Percentiles rank a stretch among this genome's conserved stretches.
Conservation (phyloP, 257 asterid genomes). For the Solanum tarijense region DNA sequence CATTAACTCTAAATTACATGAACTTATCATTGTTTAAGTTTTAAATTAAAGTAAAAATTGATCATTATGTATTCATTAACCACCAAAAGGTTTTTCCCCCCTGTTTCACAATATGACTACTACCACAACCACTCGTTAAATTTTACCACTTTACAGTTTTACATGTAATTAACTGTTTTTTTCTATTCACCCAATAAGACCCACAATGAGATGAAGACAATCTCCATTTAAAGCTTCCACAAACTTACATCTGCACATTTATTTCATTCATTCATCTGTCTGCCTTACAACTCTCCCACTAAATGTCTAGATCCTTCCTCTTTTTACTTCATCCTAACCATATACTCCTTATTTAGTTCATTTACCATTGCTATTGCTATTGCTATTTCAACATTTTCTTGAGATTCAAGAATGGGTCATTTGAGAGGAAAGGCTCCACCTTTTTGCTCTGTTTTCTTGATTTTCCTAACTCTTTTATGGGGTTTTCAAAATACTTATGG, state of each 20-base stretch:
- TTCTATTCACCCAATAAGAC: background rate
- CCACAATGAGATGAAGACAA: background rate
- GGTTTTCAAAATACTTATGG: constrained; percentile 15
- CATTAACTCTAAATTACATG: background rate
- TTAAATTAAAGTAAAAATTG: background rate
- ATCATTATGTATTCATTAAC: background rate
- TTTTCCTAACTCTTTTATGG: constrained; percentile 20
- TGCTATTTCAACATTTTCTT: background rate
- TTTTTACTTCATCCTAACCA: background rate
- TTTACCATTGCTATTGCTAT: background rate
- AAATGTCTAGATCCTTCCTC: background rate
- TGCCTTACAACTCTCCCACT: background rate
- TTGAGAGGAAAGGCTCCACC: background rate
- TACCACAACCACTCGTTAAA: background rate
- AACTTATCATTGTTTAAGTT: background rate
- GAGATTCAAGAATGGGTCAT: constrained; percentile 7
- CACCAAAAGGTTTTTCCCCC: background rate
- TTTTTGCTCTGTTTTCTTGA: constrained; percentile 8
- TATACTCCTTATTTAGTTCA: background rate
- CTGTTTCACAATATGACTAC: background rate
- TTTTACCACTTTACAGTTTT: background rate
- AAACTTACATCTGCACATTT: background rate
- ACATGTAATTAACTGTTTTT: background rate
- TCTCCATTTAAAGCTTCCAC: background rate
- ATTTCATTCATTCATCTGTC: background rate